Evolutionary conservation across 495 filamentous ascomycete genomes (phyloP).

Genomic region (Xylaria scruposa): DNA sequence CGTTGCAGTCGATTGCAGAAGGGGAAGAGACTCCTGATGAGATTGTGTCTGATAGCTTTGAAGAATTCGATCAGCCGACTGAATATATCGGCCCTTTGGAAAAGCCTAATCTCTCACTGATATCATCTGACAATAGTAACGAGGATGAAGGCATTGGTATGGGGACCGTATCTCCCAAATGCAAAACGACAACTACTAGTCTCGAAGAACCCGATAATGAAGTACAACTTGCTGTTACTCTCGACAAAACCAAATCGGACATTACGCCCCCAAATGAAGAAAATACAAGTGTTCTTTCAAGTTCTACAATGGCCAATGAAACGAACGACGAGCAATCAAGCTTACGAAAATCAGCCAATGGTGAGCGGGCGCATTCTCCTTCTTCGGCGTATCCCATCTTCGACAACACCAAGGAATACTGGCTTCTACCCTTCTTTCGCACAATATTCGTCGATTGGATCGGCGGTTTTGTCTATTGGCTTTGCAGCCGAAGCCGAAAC

Average conservation of each 20-base stretch:
- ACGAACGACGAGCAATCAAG: constrained; percentile 4
- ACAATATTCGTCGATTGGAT: constrained; percentile 36
- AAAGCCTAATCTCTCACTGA: constrained; percentile 8
- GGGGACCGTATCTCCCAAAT: constrained; percentile 27
- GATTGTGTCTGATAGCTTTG: background rate
- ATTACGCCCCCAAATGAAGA: background rate
- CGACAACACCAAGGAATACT: constrained; percentile 16
- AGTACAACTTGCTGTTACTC: background rate
- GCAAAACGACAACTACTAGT: background rate
- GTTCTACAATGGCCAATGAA: constrained; percentile 1
- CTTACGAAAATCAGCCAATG: constrained; percentile 26
- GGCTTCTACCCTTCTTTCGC: constrained; percentile 32
- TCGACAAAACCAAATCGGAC: background rate
- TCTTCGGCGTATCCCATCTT: constrained; percentile 13
- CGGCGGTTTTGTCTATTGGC: constrained; percentile 33
- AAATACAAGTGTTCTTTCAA: background rate
- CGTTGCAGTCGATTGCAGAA: constrained; percentile 34
- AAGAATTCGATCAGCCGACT: background rate
- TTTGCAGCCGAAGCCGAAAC: constrained; percentile 32
- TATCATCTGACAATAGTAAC: constrained; percentile 7
- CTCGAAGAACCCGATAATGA: background rate
- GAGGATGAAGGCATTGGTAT: constrained; percentile 40
- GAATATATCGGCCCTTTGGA: constrained; percentile 27
- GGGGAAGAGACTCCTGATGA: constrained; percentile 30
- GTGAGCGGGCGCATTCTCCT: constrained; percentile 22